Base-by-base conservation (phyloP, 2,329 filamentous ascomycete genomes). In the Botrytis deweyae region DNA sequence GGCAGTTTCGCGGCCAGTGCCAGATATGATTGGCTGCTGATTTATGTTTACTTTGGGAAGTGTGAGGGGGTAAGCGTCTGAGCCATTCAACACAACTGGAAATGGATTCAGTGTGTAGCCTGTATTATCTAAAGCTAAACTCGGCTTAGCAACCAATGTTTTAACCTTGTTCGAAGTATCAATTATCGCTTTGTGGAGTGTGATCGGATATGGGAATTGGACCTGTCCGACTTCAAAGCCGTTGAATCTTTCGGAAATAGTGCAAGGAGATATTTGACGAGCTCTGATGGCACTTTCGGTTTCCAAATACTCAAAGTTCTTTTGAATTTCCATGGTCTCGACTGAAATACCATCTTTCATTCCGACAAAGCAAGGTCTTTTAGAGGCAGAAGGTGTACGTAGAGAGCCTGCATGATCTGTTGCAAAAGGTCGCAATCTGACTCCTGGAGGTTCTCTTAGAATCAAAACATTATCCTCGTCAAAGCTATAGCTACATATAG, bases 401-500 rank as follows among this genome's bases (percentile, higher is more conserved):
- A 25, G 10, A 3, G 14, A n/a, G 33, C 0, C 10, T 29, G 29
- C 18, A 25, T 22, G 3, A 1, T 25, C 29, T 1, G 10, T 36
- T 16, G 9, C 7, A 2, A 2, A 0, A 25, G 18, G 14, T 49
- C 7, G n/a, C 1, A 71, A 55, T 46, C 25, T n/a, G 1, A 29
- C 20, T 6, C 69, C 69, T 55, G 69, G 69, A 0, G 69, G 69
- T 6, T 33, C 14, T 52, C 22, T 55, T 12, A 64, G n/a, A 38
- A 71, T 16, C 10, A 52, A 33, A 33, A 64, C 22, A 7, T 64
- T 64, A 8, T 64, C 44, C 2, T 64, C 69, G 12, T 40, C 33
- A 22, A 71, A 44, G n/a, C 59, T 25, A 18, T 62, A 71, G 36
- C 58, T 38, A 40, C 61, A 71, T 33, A 71, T 49, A 49, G 16